A percentile compares a stretch with the other conserved stretches of the same genome.
These are phyloP conservation scores for Trapa incisa DNA, from an alignment of 345 rosid genomes.

Conservation along the genomic window DNA sequence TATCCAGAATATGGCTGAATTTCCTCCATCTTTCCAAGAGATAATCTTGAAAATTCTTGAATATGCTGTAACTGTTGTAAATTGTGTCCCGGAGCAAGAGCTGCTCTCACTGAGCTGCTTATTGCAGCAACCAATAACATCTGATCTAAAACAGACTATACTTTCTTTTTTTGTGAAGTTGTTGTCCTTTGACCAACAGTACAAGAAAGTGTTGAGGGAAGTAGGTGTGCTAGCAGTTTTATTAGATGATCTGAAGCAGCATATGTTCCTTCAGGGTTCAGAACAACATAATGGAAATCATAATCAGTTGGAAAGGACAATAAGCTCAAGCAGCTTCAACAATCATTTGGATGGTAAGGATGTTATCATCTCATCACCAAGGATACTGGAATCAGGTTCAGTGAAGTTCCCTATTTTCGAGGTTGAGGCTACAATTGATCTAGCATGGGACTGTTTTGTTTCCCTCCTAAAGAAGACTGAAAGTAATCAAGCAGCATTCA, in stretches of 20 bases:
- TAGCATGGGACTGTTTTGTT: slow-evolving; percentile 95
- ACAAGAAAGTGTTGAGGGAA: slow-evolving; percentile 92
- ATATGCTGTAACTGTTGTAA: slow-evolving; percentile 96
- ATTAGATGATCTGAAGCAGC: slow-evolving; percentile 90
- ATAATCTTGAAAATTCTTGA: slow-evolving; percentile 95
- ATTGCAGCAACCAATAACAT: slow-evolving; percentile 85
- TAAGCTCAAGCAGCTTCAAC: slow-evolving; percentile 71
- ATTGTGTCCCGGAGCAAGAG: slow-evolving; percentile 99
- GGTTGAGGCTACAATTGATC: slow-evolving; percentile 57
- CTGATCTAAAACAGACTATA: slow-evolving; percentile 81
- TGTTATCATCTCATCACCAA: slow-evolving; percentile 83
- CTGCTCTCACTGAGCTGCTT: slow-evolving; percentile 94
- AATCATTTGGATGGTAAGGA: slow-evolving; percentile 75
- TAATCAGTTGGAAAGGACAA: slow-evolving; percentile 46
- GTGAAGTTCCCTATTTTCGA: slow-evolving; percentile 78
- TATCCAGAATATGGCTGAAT: slow-evolving; percentile 90
- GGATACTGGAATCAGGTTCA: slow-evolving; percentile 70
- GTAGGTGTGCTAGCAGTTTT: slow-evolving; percentile 95
- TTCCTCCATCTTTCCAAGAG: slow-evolving; percentile 85
- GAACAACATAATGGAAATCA: slow-evolving; percentile 35
- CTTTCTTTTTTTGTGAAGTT: slow-evolving; percentile 94
- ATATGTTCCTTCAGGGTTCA: slow-evolving; percentile 71
- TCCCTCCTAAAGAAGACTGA: slow-evolving; percentile 93
- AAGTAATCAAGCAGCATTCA: slow-evolving; percentile 73
- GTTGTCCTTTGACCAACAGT: slow-evolving; percentile 93